Evolutionary conservation across 2,329 filamentous ascomycete genomes (phyloP), one percentile per base, ranked within the genome.

Genomic region (Ceratocystis smalleyi): DNA sequence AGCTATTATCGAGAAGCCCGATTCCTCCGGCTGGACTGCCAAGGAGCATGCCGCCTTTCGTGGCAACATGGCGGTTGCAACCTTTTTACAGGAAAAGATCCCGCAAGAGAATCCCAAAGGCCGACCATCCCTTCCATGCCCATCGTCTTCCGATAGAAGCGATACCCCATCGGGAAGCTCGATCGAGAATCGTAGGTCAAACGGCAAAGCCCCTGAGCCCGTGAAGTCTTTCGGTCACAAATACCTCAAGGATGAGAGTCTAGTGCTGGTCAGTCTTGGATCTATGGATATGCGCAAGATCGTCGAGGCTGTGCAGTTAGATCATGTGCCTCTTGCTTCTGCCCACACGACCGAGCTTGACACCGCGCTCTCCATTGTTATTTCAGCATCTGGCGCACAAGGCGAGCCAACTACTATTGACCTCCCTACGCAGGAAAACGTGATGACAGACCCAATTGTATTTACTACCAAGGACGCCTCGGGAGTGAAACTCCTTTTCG

Each of bases 151-250:
- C 7, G 22, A 43, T 10, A 62, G 22, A 49, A 57, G 32, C 22
- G 59, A 45, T 45, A 15, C 79, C 1, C 81, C 82, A 35, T 74
- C 74, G 6, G 54, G 54, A 19, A 83, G 83, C 0, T 90, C 87
- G 0, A 79, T 86, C 12, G 82, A 81, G 45, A 81, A 82, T 57
- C 77, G 82, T 61, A 79, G 77, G 43, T 85, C 83, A 60, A 77
- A 82, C 69, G 74, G 77, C 65, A 79, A 84, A 61, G 75, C 80
- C 5, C 77, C 85, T 1, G 90, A 96, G 68, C 87, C 91, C 4
- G 83, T 97, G 68, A 97, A 97, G 75, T 89, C 90, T 0, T 99
- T 97, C 74, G 94, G 94, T 64, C 94, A 99, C 77, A 85, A 92
- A 63, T 99, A 97, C 74, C 81, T 99, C 61, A 95, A 85, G 19